Base-by-base conservation (phyloP, 139 green algal genomes). In the Ettlia oleoabundans region DNA sequence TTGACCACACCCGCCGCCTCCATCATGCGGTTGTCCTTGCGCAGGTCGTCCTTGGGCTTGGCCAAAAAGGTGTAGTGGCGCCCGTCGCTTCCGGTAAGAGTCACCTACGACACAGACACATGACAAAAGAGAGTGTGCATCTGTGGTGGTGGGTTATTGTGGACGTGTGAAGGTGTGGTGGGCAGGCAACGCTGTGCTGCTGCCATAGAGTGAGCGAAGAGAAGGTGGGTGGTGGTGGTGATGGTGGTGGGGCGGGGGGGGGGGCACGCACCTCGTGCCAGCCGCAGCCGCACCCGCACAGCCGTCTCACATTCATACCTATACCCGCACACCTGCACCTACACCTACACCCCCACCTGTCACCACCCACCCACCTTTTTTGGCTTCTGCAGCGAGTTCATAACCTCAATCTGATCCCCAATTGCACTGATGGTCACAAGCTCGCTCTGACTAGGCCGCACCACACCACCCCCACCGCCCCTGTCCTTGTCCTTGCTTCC, bases 1-100 rank as follows among this genome's bases (percentile, higher is more conserved):
- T 98, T 98, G 51, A 97, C 58, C 35, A 96, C 80, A 22, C 81
- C 75, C 40, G 75, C 68, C 37, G 63, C 81, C 87, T 99, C 96
- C 96, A 99, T 99, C 88, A 99, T 94, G 32, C 96, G 90, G 81
- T 93, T 92, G 88, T 99, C 96, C 89, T 99, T 99, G 65, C 96
- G 91, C 78, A 99, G 92, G 89, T 99, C 96, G 81, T 99, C 96
- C 84, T 98, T 98, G 28, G 97, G 97, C 89, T 99, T 99, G 78
- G 93, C 97, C 61, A 99, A 88, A 89, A 99, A 99, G 51, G 86
- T 82, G 87, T 99, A 98, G 21, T 90, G 68, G 15, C 58, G 21
- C 22, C 96, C 96, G 85, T 99, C 95, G 38, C 82, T 93, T 77
- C 93, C 91, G 10, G 94, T 62, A 18, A 97, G 65, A 21, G 79